A percentile compares a stretch with the other conserved stretches of the same genome.
phyloP scores from a whole-genome alignment of 805 yeast genomes.

The Saturnispora saitoi region DNA sequence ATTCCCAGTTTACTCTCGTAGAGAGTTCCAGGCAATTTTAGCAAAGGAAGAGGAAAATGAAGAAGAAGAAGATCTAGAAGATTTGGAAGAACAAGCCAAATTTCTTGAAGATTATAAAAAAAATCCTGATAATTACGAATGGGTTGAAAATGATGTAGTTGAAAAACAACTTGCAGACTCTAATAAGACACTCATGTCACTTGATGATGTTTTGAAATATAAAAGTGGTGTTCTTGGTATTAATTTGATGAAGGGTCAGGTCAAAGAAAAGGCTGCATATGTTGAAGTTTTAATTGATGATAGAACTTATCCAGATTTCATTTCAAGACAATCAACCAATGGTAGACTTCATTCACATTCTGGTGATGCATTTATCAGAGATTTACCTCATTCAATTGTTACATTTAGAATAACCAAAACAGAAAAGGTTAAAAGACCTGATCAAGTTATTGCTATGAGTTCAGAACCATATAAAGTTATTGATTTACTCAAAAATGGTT shows the following conservation, averaged over 20 bases:
- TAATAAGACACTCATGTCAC: conserved; percentile 37
- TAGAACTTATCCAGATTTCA: conserved; percentile 47
- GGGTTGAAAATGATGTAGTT: conserved; percentile 41
- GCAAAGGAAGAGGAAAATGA: conserved; percentile 32
- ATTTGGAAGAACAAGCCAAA: conserved; percentile 38
- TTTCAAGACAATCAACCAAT: conserved; percentile 41
- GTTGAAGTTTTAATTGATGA: conserved; percentile 63
- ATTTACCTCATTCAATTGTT: conserved; percentile 51
- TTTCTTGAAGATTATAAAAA: conserved; percentile 45
- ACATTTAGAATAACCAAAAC: conserved; percentile 50
- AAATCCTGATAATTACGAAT: conserved; percentile 55
- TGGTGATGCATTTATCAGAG: conserved; percentile 61
- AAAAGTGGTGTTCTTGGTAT: conserved; percentile 58
- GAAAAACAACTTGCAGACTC: conserved; percentile 27
- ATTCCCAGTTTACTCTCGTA: conserved; percentile 51
- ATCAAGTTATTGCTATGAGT: conserved; percentile 45
- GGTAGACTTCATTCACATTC: conserved; percentile 36
- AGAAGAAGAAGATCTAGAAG: conserved; percentile 32
- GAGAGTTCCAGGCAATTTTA: conserved; percentile 43
- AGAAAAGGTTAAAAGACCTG: conserved; percentile 36
- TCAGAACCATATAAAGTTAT: conserved; percentile 43
- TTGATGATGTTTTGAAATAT: conserved; percentile 44
- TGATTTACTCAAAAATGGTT: conserved; percentile 46
- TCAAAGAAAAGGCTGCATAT: conserved; percentile 38
- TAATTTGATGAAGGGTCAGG: conserved; percentile 41